These are phyloP conservation scores for Daedaleopsis nitida DNA, from an alignment of 768 basidiomycete genomes.

Conservation along the genomic window DNA sequence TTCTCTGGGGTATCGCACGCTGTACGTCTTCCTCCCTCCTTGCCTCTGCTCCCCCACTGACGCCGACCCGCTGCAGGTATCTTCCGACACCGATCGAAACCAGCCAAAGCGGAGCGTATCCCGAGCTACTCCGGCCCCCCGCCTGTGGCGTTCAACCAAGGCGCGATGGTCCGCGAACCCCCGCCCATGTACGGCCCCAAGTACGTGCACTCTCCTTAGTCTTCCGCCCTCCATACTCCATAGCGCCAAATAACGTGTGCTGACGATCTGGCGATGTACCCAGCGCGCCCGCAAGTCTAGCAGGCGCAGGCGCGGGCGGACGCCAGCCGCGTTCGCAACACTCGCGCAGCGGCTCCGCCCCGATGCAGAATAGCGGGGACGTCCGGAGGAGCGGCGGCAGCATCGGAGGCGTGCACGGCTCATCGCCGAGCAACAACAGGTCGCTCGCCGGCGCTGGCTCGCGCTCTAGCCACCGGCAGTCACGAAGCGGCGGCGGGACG, in stretches of 20 bases:
- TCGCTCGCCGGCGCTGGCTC: background rate
- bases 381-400: constrained; percentile 1
- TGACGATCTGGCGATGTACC: no score
- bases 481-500: background rate
- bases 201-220: constrained; percentile 1
- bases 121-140: constrained; percentile 13
- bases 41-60: background rate
- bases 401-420: background rate
- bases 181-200: constrained; percentile 8
- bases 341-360: constrained; percentile 1
- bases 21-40: constrained; percentile 3
- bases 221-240: background rate
- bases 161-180: constrained; percentile 6
- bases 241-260: no score
- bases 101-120: constrained; percentile 4
- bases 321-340: background rate
- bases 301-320: background rate
- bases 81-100: background rate
- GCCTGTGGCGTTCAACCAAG: constrained; percentile 9
- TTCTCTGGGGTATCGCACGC: constrained; percentile 15
- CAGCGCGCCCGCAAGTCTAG: background rate
- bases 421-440: background rate
- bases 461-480: background rate
- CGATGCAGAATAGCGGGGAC: background rate
- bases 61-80: background rate